Evolutionary conservation across 345 rosid genomes (phyloP).

Genomic region (Melastoma malabathricum): DNA sequence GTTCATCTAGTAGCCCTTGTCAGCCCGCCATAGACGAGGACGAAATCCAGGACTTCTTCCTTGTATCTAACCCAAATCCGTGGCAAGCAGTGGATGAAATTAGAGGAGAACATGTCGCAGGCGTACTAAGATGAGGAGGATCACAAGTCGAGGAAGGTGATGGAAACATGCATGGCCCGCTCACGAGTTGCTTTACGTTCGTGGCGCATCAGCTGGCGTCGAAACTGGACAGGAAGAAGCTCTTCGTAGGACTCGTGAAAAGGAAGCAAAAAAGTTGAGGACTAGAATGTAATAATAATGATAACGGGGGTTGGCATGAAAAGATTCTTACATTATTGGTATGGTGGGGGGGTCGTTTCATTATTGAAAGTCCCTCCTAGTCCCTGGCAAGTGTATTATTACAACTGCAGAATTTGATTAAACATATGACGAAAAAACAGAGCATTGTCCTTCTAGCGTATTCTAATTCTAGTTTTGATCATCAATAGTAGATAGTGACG

Average conservation of each 20-base stretch:
- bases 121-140: slow-evolving; percentile 30
- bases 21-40: slow-evolving; percentile 20
- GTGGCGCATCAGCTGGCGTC: slow-evolving; percentile 25
- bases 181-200: slow-evolving; percentile 19
- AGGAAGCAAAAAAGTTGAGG: not conserved
- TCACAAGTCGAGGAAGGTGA: slow-evolving; percentile 23
- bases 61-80: too few relatives aligned
- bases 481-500: too few relatives aligned
- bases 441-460: too few relatives aligned
- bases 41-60: slow-evolving; percentile 21
- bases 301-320: too few relatives aligned
- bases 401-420: too few relatives aligned
- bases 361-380: too few relatives aligned
- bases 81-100: slow-evolving; percentile 30
- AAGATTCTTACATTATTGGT: too few relatives aligned
- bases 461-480: too few relatives aligned
- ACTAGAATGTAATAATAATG: too few relatives aligned
- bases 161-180: slow-evolving; percentile 26
- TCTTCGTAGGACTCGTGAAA: slow-evolving; percentile 8
- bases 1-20: slow-evolving; percentile 31
- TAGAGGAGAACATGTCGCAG: slow-evolving; percentile 23
- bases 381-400: too few relatives aligned
- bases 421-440: too few relatives aligned
- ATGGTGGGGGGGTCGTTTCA: too few relatives aligned
- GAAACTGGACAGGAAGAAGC: slow-evolving; percentile 34